Percentiles rank a stretch among this genome's conserved stretches.
Conservation (phyloP, 2,329 filamentous ascomycete species). For the Verticillium zaregamsianum region DNA sequence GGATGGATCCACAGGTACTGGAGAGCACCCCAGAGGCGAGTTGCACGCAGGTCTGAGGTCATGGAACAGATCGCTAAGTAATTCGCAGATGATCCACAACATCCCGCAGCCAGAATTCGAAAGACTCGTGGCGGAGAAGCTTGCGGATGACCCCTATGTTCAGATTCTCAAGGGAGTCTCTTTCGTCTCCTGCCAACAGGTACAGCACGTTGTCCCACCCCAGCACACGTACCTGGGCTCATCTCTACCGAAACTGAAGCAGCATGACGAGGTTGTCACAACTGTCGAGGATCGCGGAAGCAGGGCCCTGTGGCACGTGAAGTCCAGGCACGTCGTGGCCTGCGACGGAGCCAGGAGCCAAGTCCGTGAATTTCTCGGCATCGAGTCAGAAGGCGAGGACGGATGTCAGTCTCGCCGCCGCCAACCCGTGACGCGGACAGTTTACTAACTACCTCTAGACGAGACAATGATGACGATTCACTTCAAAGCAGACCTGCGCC, state of each 20-base stretch:
- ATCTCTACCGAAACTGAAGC: constrained; percentile 5
- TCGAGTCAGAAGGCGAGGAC: constrained; percentile 36
- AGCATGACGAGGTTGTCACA: constrained; percentile 18
- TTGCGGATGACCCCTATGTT: constrained; percentile 20
- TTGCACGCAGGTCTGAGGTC: no score
- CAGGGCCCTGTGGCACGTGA: constrained; percentile 18
- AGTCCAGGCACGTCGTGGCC: constrained; percentile 26
- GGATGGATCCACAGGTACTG: constrained; percentile 9
- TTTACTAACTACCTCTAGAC: constrained; percentile 19
- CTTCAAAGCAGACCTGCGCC: constrained; percentile 34
- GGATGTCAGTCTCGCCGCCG: constrained; percentile 23
- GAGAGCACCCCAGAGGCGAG: constrained; percentile 9
- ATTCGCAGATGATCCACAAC: constrained; percentile 33
- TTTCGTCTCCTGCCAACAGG: constrained; percentile 28
- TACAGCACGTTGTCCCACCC: constrained; percentile 8
- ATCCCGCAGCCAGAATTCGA: constrained; percentile 36
- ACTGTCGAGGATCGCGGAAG: constrained; percentile 23
- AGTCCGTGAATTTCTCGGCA: constrained; percentile 24
- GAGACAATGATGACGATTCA: constrained; percentile 44
- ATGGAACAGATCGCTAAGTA: no score
- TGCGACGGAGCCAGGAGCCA: constrained; percentile 31
- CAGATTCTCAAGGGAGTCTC: constrained; percentile 25
- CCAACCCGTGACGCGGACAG: not conserved
- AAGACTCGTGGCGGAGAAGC: constrained; percentile 15
- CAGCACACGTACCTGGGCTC: no score